Percentiles rank a stretch among this genome's conserved stretches.
These are phyloP conservation scores for Pholiota conissans DNA, from an alignment of 768 basidiomycete genomes.

Conservation along the genomic window DNA sequence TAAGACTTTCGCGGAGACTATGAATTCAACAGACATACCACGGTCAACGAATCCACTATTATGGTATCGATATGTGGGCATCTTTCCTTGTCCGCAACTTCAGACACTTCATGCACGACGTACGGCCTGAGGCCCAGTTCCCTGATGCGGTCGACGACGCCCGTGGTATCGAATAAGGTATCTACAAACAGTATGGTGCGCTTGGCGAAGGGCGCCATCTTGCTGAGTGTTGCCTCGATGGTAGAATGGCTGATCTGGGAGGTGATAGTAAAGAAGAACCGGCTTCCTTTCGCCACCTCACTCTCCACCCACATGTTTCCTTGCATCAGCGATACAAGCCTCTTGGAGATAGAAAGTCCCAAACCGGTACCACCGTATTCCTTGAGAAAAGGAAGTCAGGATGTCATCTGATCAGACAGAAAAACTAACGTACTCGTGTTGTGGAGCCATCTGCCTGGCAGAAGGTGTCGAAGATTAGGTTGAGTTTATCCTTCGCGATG, in stretches of 20 bases:
- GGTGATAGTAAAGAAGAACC: slow-evolving; percentile 96
- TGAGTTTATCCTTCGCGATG: slow-evolving; percentile 97
- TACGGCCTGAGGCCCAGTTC: slow-evolving; percentile 80
- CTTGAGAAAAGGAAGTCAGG: slow-evolving; percentile 32
- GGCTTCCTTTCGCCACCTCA: slow-evolving; percentile 88
- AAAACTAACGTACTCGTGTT: slow-evolving; percentile 64
- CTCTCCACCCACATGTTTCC: slow-evolving; percentile 99
- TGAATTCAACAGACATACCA: slow-evolving; percentile 52
- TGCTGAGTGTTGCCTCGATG: slow-evolving; percentile 68
- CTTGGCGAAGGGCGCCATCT: slow-evolving; percentile 86
- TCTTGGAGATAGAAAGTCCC: slow-evolving; percentile 95
- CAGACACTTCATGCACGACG: slow-evolving; percentile 74
- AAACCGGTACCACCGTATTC: slow-evolving; percentile 98
- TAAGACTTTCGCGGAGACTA: neutral
- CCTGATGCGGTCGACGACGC: slow-evolving; percentile 73
- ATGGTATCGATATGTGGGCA: slow-evolving; percentile 94
- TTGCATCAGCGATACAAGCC: slow-evolving; percentile 95
- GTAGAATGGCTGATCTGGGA: slow-evolving; percentile 78
- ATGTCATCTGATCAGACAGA: neutral
- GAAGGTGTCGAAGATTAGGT: slow-evolving; percentile 98
- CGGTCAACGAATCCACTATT: slow-evolving; percentile 84
- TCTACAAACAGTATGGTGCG: slow-evolving; percentile 92
- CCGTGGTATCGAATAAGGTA: slow-evolving; percentile 72
- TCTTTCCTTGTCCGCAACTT: slow-evolving; percentile 78
- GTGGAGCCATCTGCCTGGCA: slow-evolving; percentile 99